phyloP scores from a whole-genome alignment of 2,329 filamentous ascomycete species.

The Diplodia scrobiculata region DNA sequence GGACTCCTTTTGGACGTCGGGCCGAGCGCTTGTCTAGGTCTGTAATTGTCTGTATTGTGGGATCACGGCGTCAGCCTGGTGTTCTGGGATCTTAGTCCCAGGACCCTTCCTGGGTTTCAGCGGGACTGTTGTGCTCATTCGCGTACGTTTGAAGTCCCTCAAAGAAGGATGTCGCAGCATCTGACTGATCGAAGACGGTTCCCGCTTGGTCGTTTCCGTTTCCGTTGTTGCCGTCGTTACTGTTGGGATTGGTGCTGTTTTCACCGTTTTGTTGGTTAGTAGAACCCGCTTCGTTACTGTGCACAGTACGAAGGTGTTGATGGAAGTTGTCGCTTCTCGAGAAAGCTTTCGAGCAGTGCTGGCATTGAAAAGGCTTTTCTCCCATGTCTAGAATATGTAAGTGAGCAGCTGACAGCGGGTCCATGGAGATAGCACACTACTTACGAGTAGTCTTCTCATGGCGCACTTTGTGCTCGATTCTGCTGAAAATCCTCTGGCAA shows the following conservation, averaged over 20 bases:
- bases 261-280: conserved; percentile 14
- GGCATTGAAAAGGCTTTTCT: conserved; percentile 23
- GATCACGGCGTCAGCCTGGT: conserved; percentile 19
- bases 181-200: conserved; percentile 11
- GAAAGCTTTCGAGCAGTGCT: conserved; percentile 25
- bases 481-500: conserved; percentile 22
- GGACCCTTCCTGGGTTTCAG: conserved; percentile 2
- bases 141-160: conserved; percentile 25
- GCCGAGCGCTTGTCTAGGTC: conserved; percentile 1
- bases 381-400: conserved; percentile 18
- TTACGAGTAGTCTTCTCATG: conserved; percentile 28
- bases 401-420: neutral
- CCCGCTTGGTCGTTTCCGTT: conserved; percentile 2
- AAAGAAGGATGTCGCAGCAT: conserved; percentile 16
- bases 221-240: neutral
- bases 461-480: conserved; percentile 23
- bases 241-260: neutral
- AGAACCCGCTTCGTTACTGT: conserved; percentile 7
- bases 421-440: neutral
- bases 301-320: conserved; percentile 24
- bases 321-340: conserved; percentile 28
- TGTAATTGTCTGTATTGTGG: conserved; percentile 18
- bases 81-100: conserved; percentile 15
- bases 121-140: conserved; percentile 18
- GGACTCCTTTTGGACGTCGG: neutral